Conservation (phyloP, 805 yeast species). For the Candida golubevii region DNA sequence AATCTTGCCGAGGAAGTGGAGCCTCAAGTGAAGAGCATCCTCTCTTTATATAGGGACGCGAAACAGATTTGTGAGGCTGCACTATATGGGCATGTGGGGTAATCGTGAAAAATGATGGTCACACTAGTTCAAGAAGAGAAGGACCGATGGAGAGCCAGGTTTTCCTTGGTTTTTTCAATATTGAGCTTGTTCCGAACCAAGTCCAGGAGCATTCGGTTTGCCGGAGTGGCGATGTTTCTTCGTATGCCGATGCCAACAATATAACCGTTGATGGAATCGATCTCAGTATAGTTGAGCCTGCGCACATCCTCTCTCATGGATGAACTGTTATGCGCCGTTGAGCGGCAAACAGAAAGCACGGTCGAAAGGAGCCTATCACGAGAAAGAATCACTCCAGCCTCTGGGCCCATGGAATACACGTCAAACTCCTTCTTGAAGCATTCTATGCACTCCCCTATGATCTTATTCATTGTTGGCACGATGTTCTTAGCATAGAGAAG, state of each 20-base stretch:
- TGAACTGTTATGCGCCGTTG: conserved; percentile 55
- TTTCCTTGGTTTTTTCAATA: conserved; percentile 29
- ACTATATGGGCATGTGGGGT: neutral
- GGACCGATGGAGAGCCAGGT: conserved; percentile 2
- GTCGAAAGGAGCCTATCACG: conserved; percentile 34
- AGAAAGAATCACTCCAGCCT: conserved; percentile 27
- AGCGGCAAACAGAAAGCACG: conserved; percentile 27
- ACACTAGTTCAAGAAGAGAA: neutral
- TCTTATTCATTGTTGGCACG: conserved; percentile 29
- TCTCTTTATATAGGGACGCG: conserved; percentile 24
- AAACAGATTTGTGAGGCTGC: conserved; percentile 20
- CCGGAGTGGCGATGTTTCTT: conserved; percentile 40
- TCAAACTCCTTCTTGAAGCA: conserved; percentile 35
- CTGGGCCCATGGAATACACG: conserved; percentile 24
- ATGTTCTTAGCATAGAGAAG: conserved; percentile 41
- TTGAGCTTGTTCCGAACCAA: conserved; percentile 41
- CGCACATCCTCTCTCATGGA: conserved; percentile 70
- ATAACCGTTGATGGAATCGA: conserved; percentile 81
- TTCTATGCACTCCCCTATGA: conserved; percentile 44
- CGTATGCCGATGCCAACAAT: conserved; percentile 52
- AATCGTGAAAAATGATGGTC: too few species aligned
- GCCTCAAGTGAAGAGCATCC: conserved; percentile 17
- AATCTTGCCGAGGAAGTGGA: conserved; percentile 6
- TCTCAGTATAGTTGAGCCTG: conserved; percentile 59
- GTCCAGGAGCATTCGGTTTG: conserved; percentile 42